Evolutionary conservation across 2,329 filamentous ascomycete species (phyloP).

Genomic region (Colletotrichum sp.): DNA sequence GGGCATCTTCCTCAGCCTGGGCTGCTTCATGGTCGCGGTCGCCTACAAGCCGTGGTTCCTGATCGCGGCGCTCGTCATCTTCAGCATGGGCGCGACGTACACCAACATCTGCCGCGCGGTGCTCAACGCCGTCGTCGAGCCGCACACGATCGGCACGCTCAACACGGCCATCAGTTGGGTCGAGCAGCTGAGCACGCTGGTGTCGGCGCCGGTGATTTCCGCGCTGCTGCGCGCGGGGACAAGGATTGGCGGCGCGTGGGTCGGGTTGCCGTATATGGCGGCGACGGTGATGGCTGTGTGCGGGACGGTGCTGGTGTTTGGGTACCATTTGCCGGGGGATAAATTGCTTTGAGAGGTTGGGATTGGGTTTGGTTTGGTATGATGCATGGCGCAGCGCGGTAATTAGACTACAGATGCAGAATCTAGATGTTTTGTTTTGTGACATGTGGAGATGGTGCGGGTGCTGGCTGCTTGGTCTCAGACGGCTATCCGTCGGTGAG

Average conservation of each 20-base stretch:
- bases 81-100: conserved; percentile 51
- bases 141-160: conserved; percentile 56
- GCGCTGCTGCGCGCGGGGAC: conserved; percentile 51
- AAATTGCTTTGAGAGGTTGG: not conserved
- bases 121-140: conserved; percentile 57
- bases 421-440: not conserved
- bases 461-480: not conserved
- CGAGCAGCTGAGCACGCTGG: conserved; percentile 53
- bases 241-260: conserved; percentile 48
- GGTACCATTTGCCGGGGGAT: conserved; percentile 28
- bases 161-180: conserved; percentile 57
- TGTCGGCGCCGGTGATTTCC: conserved; percentile 51
- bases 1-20: conserved; percentile 31
- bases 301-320: conserved; percentile 33
- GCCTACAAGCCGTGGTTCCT: conserved; percentile 39
- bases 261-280: conserved; percentile 54
- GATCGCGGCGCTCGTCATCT: conserved; percentile 45
- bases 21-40: conserved; percentile 41
- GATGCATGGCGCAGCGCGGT: not conserved
- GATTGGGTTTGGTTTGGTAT: not conserved
- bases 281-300: conserved; percentile 35
- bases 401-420: not conserved
- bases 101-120: conserved; percentile 49
- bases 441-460: not conserved
- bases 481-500: not conserved